Evolutionary conservation across 495 filamentous ascomycete genomes (phyloP).

Genomic region (Daldinia bambusicola): DNA sequence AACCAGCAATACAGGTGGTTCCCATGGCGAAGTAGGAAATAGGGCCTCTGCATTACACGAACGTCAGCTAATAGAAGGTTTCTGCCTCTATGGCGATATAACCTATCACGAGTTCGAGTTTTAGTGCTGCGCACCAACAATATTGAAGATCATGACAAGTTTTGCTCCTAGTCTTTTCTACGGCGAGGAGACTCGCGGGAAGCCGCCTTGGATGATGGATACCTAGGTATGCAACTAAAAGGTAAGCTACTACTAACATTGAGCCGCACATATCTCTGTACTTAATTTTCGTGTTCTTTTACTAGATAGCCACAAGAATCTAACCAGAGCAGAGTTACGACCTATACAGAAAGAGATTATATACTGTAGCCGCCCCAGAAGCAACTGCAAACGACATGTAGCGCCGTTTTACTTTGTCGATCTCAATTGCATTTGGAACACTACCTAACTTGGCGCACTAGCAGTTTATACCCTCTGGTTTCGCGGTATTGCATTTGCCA

Average conservation of each 20-base stretch:
- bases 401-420: background rate
- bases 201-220: background rate
- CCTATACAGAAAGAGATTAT: background rate
- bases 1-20: background rate
- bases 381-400: background rate
- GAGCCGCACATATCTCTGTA: background rate
- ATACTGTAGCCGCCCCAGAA: background rate
- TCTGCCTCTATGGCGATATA: conserved; percentile 6
- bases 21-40: background rate
- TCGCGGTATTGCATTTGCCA: background rate
- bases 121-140: background rate
- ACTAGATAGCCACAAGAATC: conserved; percentile 1
- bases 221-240: background rate
- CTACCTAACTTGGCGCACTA: background rate
- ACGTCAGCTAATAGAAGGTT: background rate
- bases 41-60: background rate
- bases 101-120: conserved; percentile 1
- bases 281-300: background rate
- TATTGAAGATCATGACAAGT: background rate
- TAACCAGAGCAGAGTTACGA: background rate
- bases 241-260: background rate
- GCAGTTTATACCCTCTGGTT: background rate
- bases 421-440: background rate
- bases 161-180: background rate
- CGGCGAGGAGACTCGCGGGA: background rate